A percentile compares a stretch with the other conserved stretches of the same genome.
These are phyloP conservation scores for Rosa hybrid DNA, from an alignment of 331 rosid genomes.

Conservation along the genomic window DNA sequence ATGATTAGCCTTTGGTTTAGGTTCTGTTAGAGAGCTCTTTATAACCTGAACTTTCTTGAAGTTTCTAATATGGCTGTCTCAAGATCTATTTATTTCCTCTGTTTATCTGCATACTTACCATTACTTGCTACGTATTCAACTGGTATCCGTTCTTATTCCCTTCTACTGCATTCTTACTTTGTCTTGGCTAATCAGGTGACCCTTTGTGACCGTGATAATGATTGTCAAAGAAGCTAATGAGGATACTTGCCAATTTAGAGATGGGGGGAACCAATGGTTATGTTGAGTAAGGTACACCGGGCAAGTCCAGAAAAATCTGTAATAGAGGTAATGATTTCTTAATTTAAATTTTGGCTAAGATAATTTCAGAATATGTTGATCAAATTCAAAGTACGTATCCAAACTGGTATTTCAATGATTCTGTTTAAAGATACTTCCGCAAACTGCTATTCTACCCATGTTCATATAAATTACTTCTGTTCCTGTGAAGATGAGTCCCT, in stretches of 20 bases:
- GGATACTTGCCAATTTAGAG: slow-evolving; percentile 66
- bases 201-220: slow-evolving; percentile 48
- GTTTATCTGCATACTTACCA: background rate
- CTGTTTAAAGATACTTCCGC: background rate
- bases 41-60: background rate
- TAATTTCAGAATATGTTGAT: background rate
- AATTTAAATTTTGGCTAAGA: background rate
- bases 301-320: slow-evolving; percentile 69
- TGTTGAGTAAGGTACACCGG: slow-evolving; percentile 75
- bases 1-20: slow-evolving; percentile 1
- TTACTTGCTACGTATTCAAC: slow-evolving; percentile 45
- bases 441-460: background rate
- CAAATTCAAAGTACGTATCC: background rate
- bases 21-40: background rate
- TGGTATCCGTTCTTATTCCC: slow-evolving; percentile 25
- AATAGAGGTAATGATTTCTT: slow-evolving; percentile 17
- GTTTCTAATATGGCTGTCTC: background rate
- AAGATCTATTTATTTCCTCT: background rate
- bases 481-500: slow-evolving; percentile 2
- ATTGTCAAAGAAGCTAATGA: slow-evolving; percentile 77
- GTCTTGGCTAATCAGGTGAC: too few species aligned
- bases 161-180: too few species aligned
- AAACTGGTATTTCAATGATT: background rate
- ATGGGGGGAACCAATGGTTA: slow-evolving; percentile 76
- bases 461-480: background rate